Evolutionary conservation across 176 grass and related monocot species (phyloP).

Genomic region (Carex pumila): DNA sequence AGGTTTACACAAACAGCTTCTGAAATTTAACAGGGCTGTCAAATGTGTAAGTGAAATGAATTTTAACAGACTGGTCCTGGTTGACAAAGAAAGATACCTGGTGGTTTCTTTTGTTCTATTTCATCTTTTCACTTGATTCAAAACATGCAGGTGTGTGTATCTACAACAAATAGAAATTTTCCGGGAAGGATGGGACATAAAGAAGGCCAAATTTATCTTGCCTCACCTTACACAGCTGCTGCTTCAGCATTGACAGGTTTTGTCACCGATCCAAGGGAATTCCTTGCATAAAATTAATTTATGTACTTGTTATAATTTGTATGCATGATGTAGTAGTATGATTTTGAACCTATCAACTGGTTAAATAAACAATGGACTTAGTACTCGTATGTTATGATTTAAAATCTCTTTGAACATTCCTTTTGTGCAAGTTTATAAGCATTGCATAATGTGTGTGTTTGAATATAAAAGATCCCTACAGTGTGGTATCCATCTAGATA

Average conservation of each 20-base stretch:
- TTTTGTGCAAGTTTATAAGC: background rate
- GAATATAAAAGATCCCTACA: too few species aligned
- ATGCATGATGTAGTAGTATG: background rate
- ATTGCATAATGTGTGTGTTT: background rate
- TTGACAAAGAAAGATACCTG: background rate
- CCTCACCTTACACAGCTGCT: slow-evolving; percentile 59
- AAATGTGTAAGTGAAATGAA: background rate
- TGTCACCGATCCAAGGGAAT: slow-evolving; percentile 80
- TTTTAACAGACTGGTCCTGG: background rate
- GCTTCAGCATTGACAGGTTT: slow-evolving; percentile 75
- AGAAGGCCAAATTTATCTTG: slow-evolving; percentile 90
- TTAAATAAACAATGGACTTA: background rate
- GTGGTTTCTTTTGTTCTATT: background rate
- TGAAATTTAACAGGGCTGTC: background rate
- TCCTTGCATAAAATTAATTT: slow-evolving; percentile 27
- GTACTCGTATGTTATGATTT: background rate
- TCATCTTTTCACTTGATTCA: background rate
- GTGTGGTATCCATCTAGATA: background rate
- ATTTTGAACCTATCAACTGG: background rate
- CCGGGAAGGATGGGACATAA: slow-evolving; percentile 92
- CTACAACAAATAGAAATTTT: slow-evolving; percentile 92
- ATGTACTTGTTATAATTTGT: background rate
- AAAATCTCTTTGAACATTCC: background rate
- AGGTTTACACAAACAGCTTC: background rate
- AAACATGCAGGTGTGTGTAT: slow-evolving; percentile 59